Evolutionary conservation across 75 land plant genomes (phyloP), one percentile per base, ranked within the genome.

Genomic region (Larix kaempferi): DNA sequence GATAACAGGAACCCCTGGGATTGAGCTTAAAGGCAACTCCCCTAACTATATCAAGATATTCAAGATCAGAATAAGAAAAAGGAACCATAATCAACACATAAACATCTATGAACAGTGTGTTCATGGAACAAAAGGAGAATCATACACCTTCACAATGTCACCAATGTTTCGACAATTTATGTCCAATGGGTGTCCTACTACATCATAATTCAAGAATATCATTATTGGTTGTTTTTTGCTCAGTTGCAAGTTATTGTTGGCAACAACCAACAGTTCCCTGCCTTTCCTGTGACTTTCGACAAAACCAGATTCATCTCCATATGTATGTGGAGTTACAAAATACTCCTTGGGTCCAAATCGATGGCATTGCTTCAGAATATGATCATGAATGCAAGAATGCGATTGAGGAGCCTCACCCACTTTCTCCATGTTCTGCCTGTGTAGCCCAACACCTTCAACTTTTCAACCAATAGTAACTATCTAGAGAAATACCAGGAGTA

Each of bases 371-470:
- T 89, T 87, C 60, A 95, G 80, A 59, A 97, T 94, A 84, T 89
- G 85, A 76, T 91, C 99, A 86, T 97, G 99, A 59, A 97, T 94
- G 73, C 99, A 97, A 26, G 99, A 94, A 83, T 97, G 99, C 19
- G 99, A 85, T 4, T 80, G 82, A 57, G 82, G 81, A 75, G 80
- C 33, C 14, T 74, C 59, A 17, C 59, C 78, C 17, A 64, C 83
- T 74, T 10, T 58, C 56, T 79, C 84, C 33, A 25, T 35, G 56
- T 54, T 74, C 76, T 88, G 84, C 78, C 73, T 33, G 33, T 76
- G 78, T 14, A 71, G 26, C 3, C 58, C 74, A 44, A 59, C 65
- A 13, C 77, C 71, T 79, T 67, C 77, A 57, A 56, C 71, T 73
- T 81, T 84, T 22, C 76, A 79, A 49, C 22, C 52, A 63, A 74